Base-by-base conservation (phyloP, 495 filamentous ascomycete genomes). In the Barbatosphaeria neglecta region DNA sequence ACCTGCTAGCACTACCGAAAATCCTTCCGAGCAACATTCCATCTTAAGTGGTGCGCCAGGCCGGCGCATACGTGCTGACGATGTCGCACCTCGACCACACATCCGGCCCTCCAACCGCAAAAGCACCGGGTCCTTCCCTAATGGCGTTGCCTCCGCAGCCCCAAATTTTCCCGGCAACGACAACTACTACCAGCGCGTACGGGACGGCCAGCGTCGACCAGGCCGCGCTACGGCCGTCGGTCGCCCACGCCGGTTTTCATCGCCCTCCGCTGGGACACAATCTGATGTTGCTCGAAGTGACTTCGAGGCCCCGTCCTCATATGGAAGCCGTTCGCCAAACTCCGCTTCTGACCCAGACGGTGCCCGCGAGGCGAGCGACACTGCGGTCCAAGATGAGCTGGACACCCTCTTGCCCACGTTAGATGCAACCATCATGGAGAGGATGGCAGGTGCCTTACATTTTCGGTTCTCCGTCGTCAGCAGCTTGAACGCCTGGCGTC, bases 281-380 rank as follows among this genome's bases (percentile, higher is more conserved):
- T 41, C 39, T 2, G 39, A 22, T 11, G 20, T 23, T 1, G 23
- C 39, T 6, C 39, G 16, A 23, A n/a, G n/a, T n/a, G 39, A 41
- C 6, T 22, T 24, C 10, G 39, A n/a, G 22, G 39, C 20, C 15
- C 22, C 20, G 1, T 22, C 24, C 10, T 23, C 39, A 22, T 11
- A 19, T n/a, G 24, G 39, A 8, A n/a, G 5, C 10, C 39, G 44
- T 9, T 53, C 47, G 13, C 45, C 47, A 17, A 39, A 28, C 5
- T 45, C 43, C 41, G 50, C 53, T 19, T 15, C 24, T 22, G 50
- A 13, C 19, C 50, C 50, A 13, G 50, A 52, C 5, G 22, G 25
- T 16, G 22, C 23, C 18, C 45, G 46, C n/a, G 50, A 44, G 10
- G n/a, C 44, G n/a, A 50, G 50, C 45, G 50, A 61, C 19, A 51